Conservation (phyloP, 805 yeast genomes). For the Monosporozyma siamensis region DNA sequence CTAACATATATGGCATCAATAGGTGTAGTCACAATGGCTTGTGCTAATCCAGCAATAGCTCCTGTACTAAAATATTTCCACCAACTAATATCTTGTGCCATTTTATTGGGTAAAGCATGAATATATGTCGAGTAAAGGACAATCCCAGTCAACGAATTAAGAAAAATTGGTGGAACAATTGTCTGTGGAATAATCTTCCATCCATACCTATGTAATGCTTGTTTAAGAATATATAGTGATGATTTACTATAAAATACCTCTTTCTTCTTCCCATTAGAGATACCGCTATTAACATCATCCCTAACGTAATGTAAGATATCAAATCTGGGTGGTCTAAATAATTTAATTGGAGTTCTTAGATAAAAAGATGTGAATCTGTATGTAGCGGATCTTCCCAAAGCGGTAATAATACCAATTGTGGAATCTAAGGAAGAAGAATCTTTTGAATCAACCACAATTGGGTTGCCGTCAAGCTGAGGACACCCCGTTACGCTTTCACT, state of each 20-base stretch:
- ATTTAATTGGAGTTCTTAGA: slow-evolving; percentile 70
- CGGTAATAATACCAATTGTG: slow-evolving; percentile 70
- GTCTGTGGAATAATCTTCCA: slow-evolving; percentile 76
- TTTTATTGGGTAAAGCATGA: slow-evolving; percentile 35
- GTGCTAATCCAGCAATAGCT: slow-evolving; percentile 73
- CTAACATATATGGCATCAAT: slow-evolving; percentile 84
- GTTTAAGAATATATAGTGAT: slow-evolving; percentile 60
- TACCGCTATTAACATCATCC: slow-evolving; percentile 6
- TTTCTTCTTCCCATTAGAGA: slow-evolving; percentile 4
- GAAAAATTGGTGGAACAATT: slow-evolving; percentile 77
- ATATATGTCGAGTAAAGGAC: slow-evolving; percentile 79
- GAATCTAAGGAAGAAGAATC: slow-evolving; percentile 9
- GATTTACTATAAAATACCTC: slow-evolving; percentile 53
- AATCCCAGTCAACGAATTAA: slow-evolving; percentile 83
- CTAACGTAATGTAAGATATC: slow-evolving; percentile 72
- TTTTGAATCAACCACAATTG: neutral
- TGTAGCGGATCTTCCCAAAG: slow-evolving; percentile 78
- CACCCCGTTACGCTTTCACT: neutral
- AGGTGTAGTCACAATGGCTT: slow-evolving; percentile 89
- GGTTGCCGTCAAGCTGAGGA: no score
- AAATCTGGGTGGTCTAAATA: slow-evolving; percentile 83
- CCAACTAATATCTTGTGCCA: neutral
- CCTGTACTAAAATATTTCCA: slow-evolving; percentile 69
- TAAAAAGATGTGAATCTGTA: slow-evolving; percentile 71
- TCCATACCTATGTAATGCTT: slow-evolving; percentile 68